A percentile compares a stretch with the other conserved stretches of the same genome.
Evolutionary conservation across 495 filamentous ascomycete species (phyloP).

Genomic region (Neurospora tetrasperma): DNA sequence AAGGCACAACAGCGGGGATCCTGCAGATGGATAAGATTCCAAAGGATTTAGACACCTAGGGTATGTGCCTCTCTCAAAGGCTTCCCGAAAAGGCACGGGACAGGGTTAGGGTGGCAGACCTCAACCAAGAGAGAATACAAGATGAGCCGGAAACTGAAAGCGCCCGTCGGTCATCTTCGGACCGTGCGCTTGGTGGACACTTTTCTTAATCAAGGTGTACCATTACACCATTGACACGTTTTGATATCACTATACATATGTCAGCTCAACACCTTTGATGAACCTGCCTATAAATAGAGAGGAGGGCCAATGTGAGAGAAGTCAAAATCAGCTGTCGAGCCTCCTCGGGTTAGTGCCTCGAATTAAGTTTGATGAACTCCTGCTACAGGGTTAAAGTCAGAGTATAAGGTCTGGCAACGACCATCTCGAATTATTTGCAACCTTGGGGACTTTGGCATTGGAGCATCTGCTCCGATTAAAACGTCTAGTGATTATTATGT

Average conservation of each 20-base stretch:
- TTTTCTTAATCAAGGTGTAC: neutral
- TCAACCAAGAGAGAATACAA: neutral
- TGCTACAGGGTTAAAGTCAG: neutral
- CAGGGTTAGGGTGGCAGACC: neutral
- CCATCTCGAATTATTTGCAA: neutral
- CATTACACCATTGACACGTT: neutral
- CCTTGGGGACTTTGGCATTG: neutral
- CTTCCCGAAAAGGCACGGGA: neutral
- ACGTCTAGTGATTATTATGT: neutral
- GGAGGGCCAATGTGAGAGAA: neutral
- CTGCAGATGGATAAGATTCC: neutral
- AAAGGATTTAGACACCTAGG: neutral
- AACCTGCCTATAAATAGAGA: neutral
- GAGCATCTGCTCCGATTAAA: neutral
- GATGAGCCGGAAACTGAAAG: neutral
- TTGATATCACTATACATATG: neutral
- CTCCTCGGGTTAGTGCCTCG: neutral
- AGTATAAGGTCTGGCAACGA: neutral
- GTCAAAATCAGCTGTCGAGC: neutral
- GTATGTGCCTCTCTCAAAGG: neutral
- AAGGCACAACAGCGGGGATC: neutral
- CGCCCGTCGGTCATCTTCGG: neutral
- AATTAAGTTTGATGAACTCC: neutral
- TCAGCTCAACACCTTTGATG: neutral
- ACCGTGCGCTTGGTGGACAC: neutral